phyloP scores from a whole-genome alignment of 2,329 filamentous ascomycete genomes.

The Chaetomiaceae sp. region DNA sequence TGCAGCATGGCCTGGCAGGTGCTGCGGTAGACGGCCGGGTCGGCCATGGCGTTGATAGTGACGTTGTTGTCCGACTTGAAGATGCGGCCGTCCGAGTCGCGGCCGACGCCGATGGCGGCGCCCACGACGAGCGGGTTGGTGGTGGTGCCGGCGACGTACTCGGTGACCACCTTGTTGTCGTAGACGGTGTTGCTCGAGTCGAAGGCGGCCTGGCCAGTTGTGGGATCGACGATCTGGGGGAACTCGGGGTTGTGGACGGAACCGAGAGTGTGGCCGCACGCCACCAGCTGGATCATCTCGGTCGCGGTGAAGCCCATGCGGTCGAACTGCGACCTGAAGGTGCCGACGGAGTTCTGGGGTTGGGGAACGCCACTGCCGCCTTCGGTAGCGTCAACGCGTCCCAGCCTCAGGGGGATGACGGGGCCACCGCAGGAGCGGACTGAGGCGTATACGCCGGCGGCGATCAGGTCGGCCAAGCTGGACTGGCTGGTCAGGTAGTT shows the following conservation, averaged over 20 bases:
- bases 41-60: slow-evolving; percentile 45
- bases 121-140: slow-evolving; percentile 51
- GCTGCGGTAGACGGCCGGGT: slow-evolving; percentile 38
- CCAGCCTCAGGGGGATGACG: slow-evolving; percentile 45
- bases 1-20: slow-evolving; percentile 48
- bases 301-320: slow-evolving; percentile 50
- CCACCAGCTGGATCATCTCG: slow-evolving; percentile 56
- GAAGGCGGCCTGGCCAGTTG: slow-evolving; percentile 40
- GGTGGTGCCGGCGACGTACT: slow-evolving; percentile 50
- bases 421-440: slow-evolving; percentile 55
- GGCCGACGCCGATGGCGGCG: slow-evolving; percentile 36
- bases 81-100: slow-evolving; percentile 50
- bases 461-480: slow-evolving; percentile 52
- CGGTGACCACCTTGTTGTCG: slow-evolving; percentile 51
- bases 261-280: slow-evolving; percentile 57
- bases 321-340: slow-evolving; percentile 48
- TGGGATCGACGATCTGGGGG: slow-evolving; percentile 43
- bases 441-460: slow-evolving; percentile 51
- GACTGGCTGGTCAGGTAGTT: slow-evolving; percentile 46
- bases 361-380: slow-evolving; percentile 49
- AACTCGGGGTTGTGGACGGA: slow-evolving; percentile 52
- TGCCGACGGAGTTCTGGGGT: slow-evolving; percentile 47
- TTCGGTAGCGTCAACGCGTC: slow-evolving; percentile 47
- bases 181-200: slow-evolving; percentile 45
- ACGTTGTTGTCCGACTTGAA: slow-evolving; percentile 51